Evolutionary conservation across 2,329 filamentous ascomycete species (phyloP).

Genomic region (Stemphylium lycopersici): DNA sequence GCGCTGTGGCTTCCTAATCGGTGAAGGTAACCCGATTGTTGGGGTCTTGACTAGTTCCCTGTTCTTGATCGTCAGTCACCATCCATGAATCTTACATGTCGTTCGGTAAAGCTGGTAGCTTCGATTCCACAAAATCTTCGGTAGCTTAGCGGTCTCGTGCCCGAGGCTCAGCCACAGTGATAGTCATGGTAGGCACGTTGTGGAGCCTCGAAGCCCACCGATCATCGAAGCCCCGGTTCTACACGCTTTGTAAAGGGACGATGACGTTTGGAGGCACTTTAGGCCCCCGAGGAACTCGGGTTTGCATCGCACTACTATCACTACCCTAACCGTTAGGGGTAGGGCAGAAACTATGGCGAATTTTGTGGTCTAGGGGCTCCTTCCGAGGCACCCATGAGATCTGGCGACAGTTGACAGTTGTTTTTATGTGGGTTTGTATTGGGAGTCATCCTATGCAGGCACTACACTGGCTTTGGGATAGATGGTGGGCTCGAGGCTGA

Average conservation of each 20-base stretch:
- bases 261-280: neutral
- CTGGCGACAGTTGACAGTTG: neutral
- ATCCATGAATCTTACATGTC: neutral
- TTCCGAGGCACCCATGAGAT: slow-evolving; percentile 6
- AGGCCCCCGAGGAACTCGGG: neutral
- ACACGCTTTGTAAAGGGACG: slow-evolving; percentile 18
- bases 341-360: slow-evolving; percentile 4
- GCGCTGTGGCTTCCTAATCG: neutral
- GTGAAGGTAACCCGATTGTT: neutral
- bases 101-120: neutral
- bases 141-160: neutral
- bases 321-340: neutral
- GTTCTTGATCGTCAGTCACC: neutral
- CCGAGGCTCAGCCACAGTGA: neutral
- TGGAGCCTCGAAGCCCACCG: neutral
- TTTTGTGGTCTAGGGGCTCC: neutral
- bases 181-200: neutral
- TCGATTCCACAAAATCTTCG: neutral
- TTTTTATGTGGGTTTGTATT: slow-evolving; percentile 6
- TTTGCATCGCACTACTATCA: neutral
- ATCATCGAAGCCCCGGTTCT: slow-evolving; percentile 5
- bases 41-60: neutral
- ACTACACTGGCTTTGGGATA: neutral
- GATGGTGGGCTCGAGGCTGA: neutral
- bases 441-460: slow-evolving; percentile 8